These are phyloP conservation scores for Erodium moschatum DNA, from an alignment of 441 rosid species.

Conservation along the genomic window DNA sequence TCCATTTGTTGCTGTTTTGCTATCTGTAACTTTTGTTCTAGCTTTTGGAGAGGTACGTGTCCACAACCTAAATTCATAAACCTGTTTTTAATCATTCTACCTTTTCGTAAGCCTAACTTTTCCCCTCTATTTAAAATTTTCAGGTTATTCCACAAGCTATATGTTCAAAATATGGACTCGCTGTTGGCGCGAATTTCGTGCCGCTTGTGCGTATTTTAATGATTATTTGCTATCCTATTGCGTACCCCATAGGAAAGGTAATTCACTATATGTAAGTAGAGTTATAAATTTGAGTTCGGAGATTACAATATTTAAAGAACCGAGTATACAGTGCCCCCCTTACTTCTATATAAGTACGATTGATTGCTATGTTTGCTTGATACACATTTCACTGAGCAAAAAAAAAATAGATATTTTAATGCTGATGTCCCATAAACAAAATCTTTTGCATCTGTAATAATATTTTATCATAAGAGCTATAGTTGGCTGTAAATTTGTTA, in stretches of 20 bases:
- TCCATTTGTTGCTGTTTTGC: constrained; percentile 57
- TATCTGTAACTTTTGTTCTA: constrained; percentile 22
- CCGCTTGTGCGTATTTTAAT: constrained; percentile 54
- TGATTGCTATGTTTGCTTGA: no score
- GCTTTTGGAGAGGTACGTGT: constrained; percentile 61
- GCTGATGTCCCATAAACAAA: no score
- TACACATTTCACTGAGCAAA: no score
- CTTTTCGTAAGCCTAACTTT: neutral
- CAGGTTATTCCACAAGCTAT: constrained; percentile 62
- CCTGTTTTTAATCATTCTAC: constrained; percentile 10
- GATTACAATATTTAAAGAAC: no score
- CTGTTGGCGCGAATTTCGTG: constrained; percentile 52
- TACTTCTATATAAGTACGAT: no score
- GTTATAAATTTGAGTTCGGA: no score
- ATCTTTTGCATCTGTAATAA: no score
- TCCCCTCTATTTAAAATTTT: constrained; percentile 8
- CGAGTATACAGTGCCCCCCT: no score
- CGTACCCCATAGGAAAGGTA: constrained; percentile 65
- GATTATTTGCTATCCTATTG: constrained; percentile 51
- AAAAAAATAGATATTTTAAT: no score
- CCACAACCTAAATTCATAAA: constrained; percentile 7
- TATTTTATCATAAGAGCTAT: no score
- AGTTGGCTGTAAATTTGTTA: no score
- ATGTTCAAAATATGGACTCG: constrained; percentile 57
- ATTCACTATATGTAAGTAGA: neutral